Evolutionary conservation across 2,329 filamentous ascomycete genomes (phyloP).

Genomic region (Orbilia quercus): DNA sequence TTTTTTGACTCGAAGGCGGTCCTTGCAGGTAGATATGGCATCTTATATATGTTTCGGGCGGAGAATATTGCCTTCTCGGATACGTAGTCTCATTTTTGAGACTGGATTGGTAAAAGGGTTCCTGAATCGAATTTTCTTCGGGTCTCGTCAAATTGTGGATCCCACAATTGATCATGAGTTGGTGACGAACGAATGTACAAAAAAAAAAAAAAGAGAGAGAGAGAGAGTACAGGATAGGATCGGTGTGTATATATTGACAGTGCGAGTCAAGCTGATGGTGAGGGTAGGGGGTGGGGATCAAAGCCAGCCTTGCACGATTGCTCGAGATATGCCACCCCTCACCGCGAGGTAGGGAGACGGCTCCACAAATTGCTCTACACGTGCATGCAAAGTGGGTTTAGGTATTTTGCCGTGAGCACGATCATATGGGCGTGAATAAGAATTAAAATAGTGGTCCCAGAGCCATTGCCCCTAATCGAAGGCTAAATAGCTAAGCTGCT

Average conservation of each 20-base stretch:
- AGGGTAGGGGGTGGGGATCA: slow-evolving; percentile 28
- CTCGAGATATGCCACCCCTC: slow-evolving; percentile 50
- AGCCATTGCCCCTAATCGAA: slow-evolving; percentile 47
- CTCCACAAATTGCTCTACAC: slow-evolving; percentile 52
- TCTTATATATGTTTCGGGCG: slow-evolving; percentile 28
- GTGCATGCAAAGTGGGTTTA: slow-evolving; percentile 49
- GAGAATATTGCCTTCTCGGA: slow-evolving; percentile 50
- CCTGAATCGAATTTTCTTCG: slow-evolving; percentile 25
- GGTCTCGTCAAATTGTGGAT: slow-evolving; percentile 17
- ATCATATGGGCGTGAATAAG: background rate
- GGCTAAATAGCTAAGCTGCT: slow-evolving; percentile 54
- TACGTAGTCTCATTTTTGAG: slow-evolving; percentile 5
- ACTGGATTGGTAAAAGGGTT: slow-evolving; percentile 29
- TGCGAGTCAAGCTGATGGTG: slow-evolving; percentile 27
- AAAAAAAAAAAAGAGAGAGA: too few relatives aligned
- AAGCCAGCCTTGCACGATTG: slow-evolving; percentile 47
- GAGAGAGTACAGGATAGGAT: too few relatives aligned
- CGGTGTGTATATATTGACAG: slow-evolving; percentile 2
- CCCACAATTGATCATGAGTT: background rate
- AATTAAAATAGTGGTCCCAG: slow-evolving; percentile 23
- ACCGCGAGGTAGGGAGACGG: slow-evolving; percentile 27
- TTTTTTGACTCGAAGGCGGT: background rate
- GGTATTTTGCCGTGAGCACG: slow-evolving; percentile 52
- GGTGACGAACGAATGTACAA: slow-evolving; percentile 15
- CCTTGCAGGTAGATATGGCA: slow-evolving; percentile 22